Evolutionary conservation across 2,329 filamentous ascomycete species (phyloP).

Genomic region (Colletotrichum viniferum): DNA sequence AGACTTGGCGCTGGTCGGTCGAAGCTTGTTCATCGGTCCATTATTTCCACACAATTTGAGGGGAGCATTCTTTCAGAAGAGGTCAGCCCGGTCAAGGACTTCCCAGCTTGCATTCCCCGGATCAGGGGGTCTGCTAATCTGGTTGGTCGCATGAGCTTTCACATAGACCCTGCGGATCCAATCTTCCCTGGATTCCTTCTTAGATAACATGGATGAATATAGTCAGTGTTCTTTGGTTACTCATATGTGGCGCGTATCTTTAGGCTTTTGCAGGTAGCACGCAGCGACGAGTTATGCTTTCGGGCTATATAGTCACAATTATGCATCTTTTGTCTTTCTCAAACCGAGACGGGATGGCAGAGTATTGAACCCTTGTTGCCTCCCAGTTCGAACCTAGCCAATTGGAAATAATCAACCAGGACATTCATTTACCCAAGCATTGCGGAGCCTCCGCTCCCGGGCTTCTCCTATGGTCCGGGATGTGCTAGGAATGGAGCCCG

Average conservation of each 20-base stretch:
- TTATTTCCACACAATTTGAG: not conserved
- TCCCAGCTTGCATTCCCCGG: not conserved
- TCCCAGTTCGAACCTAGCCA: not conserved
- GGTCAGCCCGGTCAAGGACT: not conserved
- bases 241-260: not conserved
- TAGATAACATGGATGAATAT: not conserved
- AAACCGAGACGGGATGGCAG: not conserved
- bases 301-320: not conserved
- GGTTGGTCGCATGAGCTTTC: conserved; percentile 8
- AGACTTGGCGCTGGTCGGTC: not conserved
- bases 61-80: not conserved
- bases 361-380: not conserved
- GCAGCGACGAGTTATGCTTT: not conserved
- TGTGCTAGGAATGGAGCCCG: not conserved
- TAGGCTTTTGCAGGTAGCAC: not conserved
- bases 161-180: not conserved
- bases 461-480: not conserved
- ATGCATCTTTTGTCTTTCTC: not conserved
- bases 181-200: conserved; percentile 13
- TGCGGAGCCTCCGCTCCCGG: not conserved
- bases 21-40: not conserved
- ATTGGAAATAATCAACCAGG: not conserved
- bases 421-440: not conserved
- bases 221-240: not conserved
- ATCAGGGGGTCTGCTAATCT: conserved; percentile 1